Evolutionary conservation across 805 yeast genomes (phyloP).

Genomic region (Starmerella floris): DNA sequence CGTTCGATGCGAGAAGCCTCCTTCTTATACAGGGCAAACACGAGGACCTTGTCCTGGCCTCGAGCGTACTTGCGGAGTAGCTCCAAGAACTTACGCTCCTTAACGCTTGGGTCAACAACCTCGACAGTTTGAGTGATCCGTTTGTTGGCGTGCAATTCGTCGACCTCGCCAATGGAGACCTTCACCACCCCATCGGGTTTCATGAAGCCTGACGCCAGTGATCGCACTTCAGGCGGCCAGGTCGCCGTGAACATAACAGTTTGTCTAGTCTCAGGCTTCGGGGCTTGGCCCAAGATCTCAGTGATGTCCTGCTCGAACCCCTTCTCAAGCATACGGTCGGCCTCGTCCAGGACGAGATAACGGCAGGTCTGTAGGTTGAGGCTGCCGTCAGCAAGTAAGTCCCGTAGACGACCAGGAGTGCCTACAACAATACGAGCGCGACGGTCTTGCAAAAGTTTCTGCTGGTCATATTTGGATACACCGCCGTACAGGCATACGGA

Average conservation of each 20-base stretch:
- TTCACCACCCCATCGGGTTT: conserved; percentile 53
- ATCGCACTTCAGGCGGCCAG: conserved; percentile 98
- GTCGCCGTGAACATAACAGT: conserved; percentile 99
- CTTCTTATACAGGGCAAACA: conserved; percentile 90
- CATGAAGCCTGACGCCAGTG: conserved; percentile 78
- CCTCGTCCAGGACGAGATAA: conserved; percentile 88
- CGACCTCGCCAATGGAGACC: conserved; percentile 86
- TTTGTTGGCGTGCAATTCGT: conserved; percentile 87
- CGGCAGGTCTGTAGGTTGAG: conserved; percentile 53
- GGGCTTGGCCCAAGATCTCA: conserved; percentile 53
- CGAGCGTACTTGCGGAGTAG: conserved; percentile 54
- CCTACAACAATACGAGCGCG: conserved; percentile 76
- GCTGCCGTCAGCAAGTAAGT: conserved; percentile 77
- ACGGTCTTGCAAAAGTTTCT: conserved; percentile 39
- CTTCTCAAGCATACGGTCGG: conserved; percentile 96
- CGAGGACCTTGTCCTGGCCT: conserved; percentile 59
- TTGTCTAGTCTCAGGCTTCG: conserved; percentile 43
- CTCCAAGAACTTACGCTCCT: conserved; percentile 63
- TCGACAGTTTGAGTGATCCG: conserved; percentile 88
- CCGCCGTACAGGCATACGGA: conserved; percentile 93
- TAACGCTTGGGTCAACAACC: conserved; percentile 68
- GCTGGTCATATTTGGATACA: conserved; percentile 88
- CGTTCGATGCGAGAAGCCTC: conserved; percentile 89
- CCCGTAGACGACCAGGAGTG: conserved; percentile 95
- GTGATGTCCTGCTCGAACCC: conserved; percentile 97